Evolutionary conservation across 78 protist species (phyloP).

Genomic region (Polysphondylium violaceum): DNA sequence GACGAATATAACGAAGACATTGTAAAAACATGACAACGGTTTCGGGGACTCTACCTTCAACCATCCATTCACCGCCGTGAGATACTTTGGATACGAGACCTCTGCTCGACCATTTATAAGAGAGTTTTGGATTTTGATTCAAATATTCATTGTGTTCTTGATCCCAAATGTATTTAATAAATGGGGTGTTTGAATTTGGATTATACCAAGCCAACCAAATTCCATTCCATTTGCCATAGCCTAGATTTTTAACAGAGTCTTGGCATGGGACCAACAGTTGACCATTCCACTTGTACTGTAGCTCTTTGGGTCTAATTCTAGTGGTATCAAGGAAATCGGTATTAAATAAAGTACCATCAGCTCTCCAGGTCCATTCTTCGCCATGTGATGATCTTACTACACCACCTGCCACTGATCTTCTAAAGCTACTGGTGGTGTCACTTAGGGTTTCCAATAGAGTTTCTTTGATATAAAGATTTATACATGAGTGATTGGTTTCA

Average conservation of each 20-base stretch:
- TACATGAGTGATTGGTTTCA: constrained; percentile 71
- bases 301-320: constrained; percentile 41
- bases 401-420: constrained; percentile 75
- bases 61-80: constrained; percentile 35
- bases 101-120: constrained; percentile 44
- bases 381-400: constrained; percentile 48
- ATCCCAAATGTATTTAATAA: constrained; percentile 64
- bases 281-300: constrained; percentile 69
- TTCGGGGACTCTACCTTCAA: constrained; percentile 73
- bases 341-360: constrained; percentile 63
- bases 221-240: constrained; percentile 75
- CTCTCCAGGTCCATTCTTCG: constrained; percentile 75
- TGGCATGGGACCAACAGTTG: constrained; percentile 34
- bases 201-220: constrained; percentile 72
- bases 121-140: constrained; percentile 57
- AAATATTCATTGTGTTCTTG: constrained; percentile 56
- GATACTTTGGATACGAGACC: constrained; percentile 74
- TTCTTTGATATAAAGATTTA: constrained; percentile 57
- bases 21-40: constrained; percentile 71
- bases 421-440: neutral
- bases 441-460: constrained; percentile 44
- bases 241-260: constrained; percentile 18
- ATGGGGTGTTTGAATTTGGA: constrained; percentile 23
- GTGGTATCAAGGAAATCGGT: constrained; percentile 53
- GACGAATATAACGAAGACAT: constrained; percentile 57